Evolutionary conservation across 225 moss, liverwort and hornwort genomes (phyloP), one percentile per base, ranked within the genome.

Genomic region (Pleurozium schreberi): DNA sequence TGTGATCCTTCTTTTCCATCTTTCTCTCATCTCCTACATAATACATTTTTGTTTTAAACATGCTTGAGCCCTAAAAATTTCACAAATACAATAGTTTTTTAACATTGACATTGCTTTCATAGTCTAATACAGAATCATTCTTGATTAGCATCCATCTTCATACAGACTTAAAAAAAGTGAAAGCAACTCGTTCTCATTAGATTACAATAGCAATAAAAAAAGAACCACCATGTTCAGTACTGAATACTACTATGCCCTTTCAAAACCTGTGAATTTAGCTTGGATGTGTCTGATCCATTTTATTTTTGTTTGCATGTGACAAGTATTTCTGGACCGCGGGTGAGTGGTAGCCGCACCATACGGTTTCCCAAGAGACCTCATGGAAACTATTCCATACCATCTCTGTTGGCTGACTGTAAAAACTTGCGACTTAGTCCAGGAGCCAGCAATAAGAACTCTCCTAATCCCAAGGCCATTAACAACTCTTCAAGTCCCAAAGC

Each of bases 261-360:
- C 33, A 33, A 45, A 81, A 57, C 68, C 31, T 70, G 7, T 58
- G 58, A 31, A 58, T 7, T 25, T 23, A 18, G 40, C 31, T 19
- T 47, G 6, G 66, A 82, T n/a, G 58, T 23, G 68, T 70, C 85
- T 86, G 74, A 90, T 80, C 55, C 78, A 55, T 61, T 88, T 85
- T 34, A 28, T 57, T 49, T 63, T 86, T 88, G 59, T 80, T 80
- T 81, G 87, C 81, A 64, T 86, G 88, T 88, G 80, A 83, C 64
- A 88, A 90, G 89, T 87, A 68, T 62, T 87, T 57, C 84, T 83
- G 84, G 80, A 81, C 81, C 66, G 36, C 70, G 66, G 40, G 82
- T 87, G 20, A 89, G 65, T 69, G 81, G 90, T 69, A 92, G 84
- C 89, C 84, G 81, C 76, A 85, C 80, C 81, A 80, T 89, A 33